phyloP scores from a whole-genome alignment of 345 rosid genomes.

The Microthlaspi erraticum region DNA sequence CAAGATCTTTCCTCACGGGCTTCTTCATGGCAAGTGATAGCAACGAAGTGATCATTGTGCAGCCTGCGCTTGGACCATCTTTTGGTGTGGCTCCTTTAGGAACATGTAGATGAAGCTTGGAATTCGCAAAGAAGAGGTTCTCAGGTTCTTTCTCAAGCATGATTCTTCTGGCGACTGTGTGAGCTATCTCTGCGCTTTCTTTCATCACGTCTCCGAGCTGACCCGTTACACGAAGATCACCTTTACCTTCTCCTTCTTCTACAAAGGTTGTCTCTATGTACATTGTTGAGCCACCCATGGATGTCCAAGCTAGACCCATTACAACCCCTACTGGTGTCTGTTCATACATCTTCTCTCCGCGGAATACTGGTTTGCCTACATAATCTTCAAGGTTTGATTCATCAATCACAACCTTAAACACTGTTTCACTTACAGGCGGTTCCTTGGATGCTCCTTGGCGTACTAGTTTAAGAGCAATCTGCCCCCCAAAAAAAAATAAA shows the following conservation, averaged over 20 bases:
- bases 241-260: slow-evolving; percentile 79
- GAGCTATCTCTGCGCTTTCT: slow-evolving; percentile 91
- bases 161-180: slow-evolving; percentile 73
- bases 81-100: slow-evolving; percentile 95
- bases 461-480: slow-evolving; percentile 75
- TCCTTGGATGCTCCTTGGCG: slow-evolving; percentile 38
- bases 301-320: slow-evolving; percentile 98
- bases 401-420: slow-evolving; percentile 62
- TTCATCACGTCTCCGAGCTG: slow-evolving; percentile 96
- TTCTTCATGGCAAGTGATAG: slow-evolving; percentile 80
- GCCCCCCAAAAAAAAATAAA: slow-evolving; percentile 8
- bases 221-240: too few relatives aligned
- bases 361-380: slow-evolving; percentile 89
- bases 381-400: slow-evolving; percentile 62
- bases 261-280: slow-evolving; percentile 79
- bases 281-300: slow-evolving; percentile 97
- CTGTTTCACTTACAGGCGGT: slow-evolving; percentile 51
- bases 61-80: slow-evolving; percentile 96
- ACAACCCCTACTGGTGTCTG: slow-evolving; percentile 89
- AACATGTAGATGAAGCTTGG: slow-evolving; percentile 91
- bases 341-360: slow-evolving; percentile 77
- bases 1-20: slow-evolving; percentile 74
- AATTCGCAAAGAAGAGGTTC: slow-evolving; percentile 61
- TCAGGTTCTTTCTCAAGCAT: slow-evolving; percentile 64
- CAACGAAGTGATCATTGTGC: slow-evolving; percentile 93